Evolutionary conservation across 768 basidiomycete genomes (phyloP), one percentile per base, ranked within the genome.

Genomic region (Tylopilus subfusipes): DNA sequence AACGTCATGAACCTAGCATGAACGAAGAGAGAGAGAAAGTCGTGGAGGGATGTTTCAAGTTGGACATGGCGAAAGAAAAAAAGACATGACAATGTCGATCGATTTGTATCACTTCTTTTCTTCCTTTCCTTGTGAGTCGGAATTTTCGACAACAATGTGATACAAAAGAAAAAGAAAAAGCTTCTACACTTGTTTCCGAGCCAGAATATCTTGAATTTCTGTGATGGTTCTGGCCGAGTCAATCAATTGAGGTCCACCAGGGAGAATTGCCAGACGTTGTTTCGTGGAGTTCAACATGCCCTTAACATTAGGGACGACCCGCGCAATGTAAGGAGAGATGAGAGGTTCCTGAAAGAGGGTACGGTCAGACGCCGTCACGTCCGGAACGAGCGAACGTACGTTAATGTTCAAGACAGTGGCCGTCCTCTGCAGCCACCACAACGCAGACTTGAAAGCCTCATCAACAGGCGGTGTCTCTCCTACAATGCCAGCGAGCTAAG

Each of bases 361-460:
- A 21, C 11, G 5, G 45, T 42, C 16, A 52, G 44, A 43, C 16
- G 5, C 11, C 24, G 22, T 43, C 39, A 30, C 45, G 36, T 1
- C 25, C 55, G 9, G 33, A 45, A 14, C 52, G 42, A 44, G 25
- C 24, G 5, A 36, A 74, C 78, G 25, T 67, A 87, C 88, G 63
- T 84, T 85, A 48, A 89, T 84, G 64, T 86, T 87, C 58, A 93
- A 78, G 30, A 85, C 76, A 14, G 80, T 75, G 8, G 88, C 76
- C 34, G 87, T 78, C 52, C 90, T 84, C 66, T 92, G 88, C 60
- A 93, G 73, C 90, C 90, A 93, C 90, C 91, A 92, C 53, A 93
- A 73, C 8, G 86, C 82, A 14, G 80, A 82, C 72, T 91, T 91
- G 79, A 91, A 92, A 6, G 80, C 71, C 62, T 93, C 91, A 56